Evolutionary conservation across 2,329 filamentous ascomycete species (phyloP).

Genomic region (Ceratocystis smalleyi): DNA sequence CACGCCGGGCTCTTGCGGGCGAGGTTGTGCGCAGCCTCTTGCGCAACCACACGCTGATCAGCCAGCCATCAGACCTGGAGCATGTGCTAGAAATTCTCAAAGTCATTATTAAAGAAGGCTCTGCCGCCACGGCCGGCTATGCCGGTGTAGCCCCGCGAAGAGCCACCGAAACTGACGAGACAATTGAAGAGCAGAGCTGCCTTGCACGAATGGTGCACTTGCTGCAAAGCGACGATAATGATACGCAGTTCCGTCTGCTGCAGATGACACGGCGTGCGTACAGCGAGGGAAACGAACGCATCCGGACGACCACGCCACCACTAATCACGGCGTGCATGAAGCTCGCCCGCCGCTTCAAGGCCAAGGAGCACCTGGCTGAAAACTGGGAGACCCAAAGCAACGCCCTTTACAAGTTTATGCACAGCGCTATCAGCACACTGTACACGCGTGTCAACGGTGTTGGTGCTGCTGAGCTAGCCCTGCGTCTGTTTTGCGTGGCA

Average conservation of each 20-base stretch:
- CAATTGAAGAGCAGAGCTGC: conserved; percentile 95
- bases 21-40: conserved; percentile 75
- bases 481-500: conserved; percentile 80
- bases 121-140: conserved; percentile 69
- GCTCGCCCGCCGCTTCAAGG: conserved; percentile 74
- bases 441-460: conserved; percentile 68
- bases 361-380: conserved; percentile 65
- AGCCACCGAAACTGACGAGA: conserved; percentile 79
- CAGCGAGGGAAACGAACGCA: conserved; percentile 81
- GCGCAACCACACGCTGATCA: conserved; percentile 64
- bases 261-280: conserved; percentile 80
- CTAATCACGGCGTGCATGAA: conserved; percentile 82
- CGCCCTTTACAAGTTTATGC: conserved; percentile 87
- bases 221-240: conserved; percentile 68
- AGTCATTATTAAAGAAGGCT: conserved; percentile 85
- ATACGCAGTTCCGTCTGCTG: conserved; percentile 84
- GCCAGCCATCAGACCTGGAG: conserved; percentile 63
- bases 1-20: conserved; percentile 74
- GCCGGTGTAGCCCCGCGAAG: conserved; percentile 65
- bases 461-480: conserved; percentile 69
- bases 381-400: conserved; percentile 52
- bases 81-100: conserved; percentile 77
- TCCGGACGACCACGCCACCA: conserved; percentile 87
- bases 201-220: conserved; percentile 83
- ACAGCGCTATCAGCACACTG: conserved; percentile 69